These are phyloP conservation scores for Daldinia loculata DNA, from an alignment of 495 filamentous ascomycete species.

Conservation along the genomic window DNA sequence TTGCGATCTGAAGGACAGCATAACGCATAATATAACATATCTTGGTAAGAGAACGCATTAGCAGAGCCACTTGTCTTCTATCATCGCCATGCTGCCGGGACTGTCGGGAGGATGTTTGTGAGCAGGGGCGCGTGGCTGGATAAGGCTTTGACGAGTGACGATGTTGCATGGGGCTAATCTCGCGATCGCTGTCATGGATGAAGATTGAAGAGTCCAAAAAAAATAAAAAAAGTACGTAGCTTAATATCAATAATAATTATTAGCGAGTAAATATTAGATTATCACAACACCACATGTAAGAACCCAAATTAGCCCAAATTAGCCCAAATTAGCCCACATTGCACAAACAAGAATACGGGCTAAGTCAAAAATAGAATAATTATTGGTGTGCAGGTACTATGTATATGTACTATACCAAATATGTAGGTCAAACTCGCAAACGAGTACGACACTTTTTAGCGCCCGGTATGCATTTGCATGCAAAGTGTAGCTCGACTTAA, in stretches of 20 bases:
- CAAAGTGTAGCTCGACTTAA: conserved; percentile 26
- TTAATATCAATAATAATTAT: not conserved
- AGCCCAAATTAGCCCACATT: conserved; percentile 40
- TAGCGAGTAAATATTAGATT: not conserved
- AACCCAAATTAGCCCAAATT: conserved; percentile 35
- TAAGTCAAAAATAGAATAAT: conserved; percentile 50
- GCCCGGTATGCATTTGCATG: conserved; percentile 41
- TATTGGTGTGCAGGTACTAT: not conserved
- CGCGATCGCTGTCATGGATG: conserved; percentile 36
- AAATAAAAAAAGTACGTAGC: not conserved
- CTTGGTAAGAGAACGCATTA: not conserved
- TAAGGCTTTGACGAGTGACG: conserved; percentile 27
- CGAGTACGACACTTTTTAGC: conserved; percentile 36
- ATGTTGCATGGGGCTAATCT: conserved; percentile 38
- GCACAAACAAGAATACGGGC: conserved; percentile 28
- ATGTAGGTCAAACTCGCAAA: conserved; percentile 29
- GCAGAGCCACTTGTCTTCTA: not conserved
- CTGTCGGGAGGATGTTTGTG: conserved; percentile 31
- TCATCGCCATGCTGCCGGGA: conserved; percentile 25
- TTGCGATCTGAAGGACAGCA: conserved; percentile 25
- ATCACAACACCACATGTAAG: not conserved
- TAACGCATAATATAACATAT: conserved; percentile 28
- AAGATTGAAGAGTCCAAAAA: not conserved
- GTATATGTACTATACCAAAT: not conserved
- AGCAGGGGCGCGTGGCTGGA: conserved; percentile 16